Percentiles rank a stretch among this genome's conserved stretches.
These are phyloP conservation scores for Elongisporangium prolatum DNA, from an alignment of 352 stramenopile species.

Conservation along the genomic window DNA sequence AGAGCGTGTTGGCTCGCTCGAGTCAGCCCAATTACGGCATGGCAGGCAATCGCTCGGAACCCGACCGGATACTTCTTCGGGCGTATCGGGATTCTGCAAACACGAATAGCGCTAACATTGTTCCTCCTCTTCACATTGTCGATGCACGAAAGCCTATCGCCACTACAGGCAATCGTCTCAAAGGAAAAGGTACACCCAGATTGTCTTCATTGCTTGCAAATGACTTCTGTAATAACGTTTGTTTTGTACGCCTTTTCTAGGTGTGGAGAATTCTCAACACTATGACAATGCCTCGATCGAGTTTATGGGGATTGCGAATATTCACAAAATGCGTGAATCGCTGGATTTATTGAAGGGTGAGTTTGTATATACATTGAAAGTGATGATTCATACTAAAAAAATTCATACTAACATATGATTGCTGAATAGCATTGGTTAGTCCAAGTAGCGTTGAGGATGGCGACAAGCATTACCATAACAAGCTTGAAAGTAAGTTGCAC, in stretches of 20 bases:
- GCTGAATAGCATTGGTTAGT: slow-evolving; percentile 79
- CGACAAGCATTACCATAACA: slow-evolving; percentile 86
- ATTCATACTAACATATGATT: too few species aligned
- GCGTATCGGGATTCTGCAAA: slow-evolving; percentile 83
- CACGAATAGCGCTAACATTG: slow-evolving; percentile 63
- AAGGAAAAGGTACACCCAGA: slow-evolving; percentile 75
- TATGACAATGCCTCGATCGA: slow-evolving; percentile 95
- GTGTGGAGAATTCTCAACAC: slow-evolving; percentile 95
- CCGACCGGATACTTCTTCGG: slow-evolving; percentile 89
- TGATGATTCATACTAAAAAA: slow-evolving; percentile 4
- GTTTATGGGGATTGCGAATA: slow-evolving; percentile 99
- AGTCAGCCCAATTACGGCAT: slow-evolving; percentile 97
- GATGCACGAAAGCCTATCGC: slow-evolving; percentile 79
- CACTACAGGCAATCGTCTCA: slow-evolving; percentile 77
- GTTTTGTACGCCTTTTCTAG: slow-evolving; percentile 19
- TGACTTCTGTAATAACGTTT: neutral
- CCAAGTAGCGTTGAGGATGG: slow-evolving; percentile 79
- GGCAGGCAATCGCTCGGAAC: slow-evolving; percentile 89
- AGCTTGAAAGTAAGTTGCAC: slow-evolving; percentile 66
- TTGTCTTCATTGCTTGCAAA: slow-evolving; percentile 2
- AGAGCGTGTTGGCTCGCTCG: slow-evolving; percentile 91
- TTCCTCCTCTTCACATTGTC: slow-evolving; percentile 80
- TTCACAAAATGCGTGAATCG: slow-evolving; percentile 97
- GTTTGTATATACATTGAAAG: slow-evolving; percentile 7
- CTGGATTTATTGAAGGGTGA: slow-evolving; percentile 83